Evolutionary conservation across 768 basidiomycete genomes (phyloP).

Genomic region (Harrya chromipes): DNA sequence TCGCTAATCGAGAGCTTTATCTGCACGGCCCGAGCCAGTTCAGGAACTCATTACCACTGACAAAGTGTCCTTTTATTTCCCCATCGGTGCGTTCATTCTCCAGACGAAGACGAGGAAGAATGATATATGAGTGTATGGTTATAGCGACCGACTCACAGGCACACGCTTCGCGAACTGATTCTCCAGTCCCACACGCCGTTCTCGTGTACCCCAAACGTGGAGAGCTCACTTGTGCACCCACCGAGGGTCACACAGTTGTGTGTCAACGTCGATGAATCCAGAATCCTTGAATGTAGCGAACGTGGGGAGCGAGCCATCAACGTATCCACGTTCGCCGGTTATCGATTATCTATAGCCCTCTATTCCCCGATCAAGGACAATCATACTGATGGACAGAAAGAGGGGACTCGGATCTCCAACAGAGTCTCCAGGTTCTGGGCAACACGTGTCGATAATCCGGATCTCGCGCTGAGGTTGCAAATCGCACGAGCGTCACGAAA

Average conservation of each 20-base stretch:
- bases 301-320: not conserved
- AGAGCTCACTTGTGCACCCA: not conserved
- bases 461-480: not conserved
- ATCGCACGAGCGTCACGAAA: not conserved
- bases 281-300: conserved; percentile 8
- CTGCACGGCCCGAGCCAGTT: conserved; percentile 1
- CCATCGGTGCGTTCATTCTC: conserved; percentile 1
- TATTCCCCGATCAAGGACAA: not conserved
- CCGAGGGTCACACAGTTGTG: conserved; percentile 5
- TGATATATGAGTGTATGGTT: conserved; percentile 1
- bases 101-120: conserved; percentile 4
- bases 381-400: not conserved
- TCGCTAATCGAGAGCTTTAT: conserved; percentile 5
- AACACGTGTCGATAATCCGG: not conserved
- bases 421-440: not conserved
- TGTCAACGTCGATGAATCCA: not conserved
- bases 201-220: conserved; percentile 9
- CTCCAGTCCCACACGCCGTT: conserved; percentile 11
- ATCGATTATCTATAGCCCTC: not conserved
- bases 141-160: conserved; percentile 11
- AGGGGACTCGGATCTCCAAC: not conserved
- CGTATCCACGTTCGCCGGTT: too few species aligned
- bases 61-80: conserved; percentile 3
- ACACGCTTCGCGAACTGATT: conserved; percentile 20
- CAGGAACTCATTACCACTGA: not conserved